Evolutionary conservation across 202 grass and related monocot species (phyloP).

Genomic region (Sporobolus alterniflorus): DNA sequence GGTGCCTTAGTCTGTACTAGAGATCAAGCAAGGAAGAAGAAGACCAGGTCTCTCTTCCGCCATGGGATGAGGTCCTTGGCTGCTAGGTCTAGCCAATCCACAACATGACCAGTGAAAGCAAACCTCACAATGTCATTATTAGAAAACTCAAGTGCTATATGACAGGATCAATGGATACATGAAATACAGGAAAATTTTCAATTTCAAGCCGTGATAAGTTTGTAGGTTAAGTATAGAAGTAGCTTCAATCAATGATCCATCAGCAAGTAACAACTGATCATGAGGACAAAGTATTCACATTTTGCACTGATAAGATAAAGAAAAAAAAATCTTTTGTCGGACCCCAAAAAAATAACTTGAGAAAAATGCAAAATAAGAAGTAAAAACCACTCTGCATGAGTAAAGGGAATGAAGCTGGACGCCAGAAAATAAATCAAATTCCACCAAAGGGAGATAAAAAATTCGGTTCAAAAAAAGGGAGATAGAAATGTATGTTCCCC

Average conservation of each 20-base stretch:
- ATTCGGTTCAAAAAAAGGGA: neutral
- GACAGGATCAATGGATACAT: neutral
- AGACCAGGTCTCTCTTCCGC: no score
- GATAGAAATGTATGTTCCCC: neutral
- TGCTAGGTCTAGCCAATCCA: no score
- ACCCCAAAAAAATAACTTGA: slow-evolving; percentile 1
- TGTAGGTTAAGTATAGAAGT: neutral
- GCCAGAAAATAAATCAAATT: slow-evolving; percentile 9
- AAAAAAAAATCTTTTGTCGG: no score
- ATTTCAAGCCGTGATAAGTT: neutral
- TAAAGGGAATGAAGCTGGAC: neutral
- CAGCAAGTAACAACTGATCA: neutral
- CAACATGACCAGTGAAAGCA: neutral
- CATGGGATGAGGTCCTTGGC: no score
- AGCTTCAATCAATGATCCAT: neutral
- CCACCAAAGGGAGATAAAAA: slow-evolving; percentile 2
- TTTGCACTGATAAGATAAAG: neutral
- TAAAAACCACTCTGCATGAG: slow-evolving; percentile 11
- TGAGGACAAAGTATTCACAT: slow-evolving; percentile 2
- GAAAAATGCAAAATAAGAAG: slow-evolving; percentile 2
- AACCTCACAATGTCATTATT: neutral
- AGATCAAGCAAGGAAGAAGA: no score
- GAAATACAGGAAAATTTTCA: neutral
- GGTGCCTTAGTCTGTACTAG: no score
- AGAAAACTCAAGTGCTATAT: neutral